Evolutionary conservation across 768 basidiomycete genomes (phyloP).

Genomic region (Rubroboletus pulcherrimus): DNA sequence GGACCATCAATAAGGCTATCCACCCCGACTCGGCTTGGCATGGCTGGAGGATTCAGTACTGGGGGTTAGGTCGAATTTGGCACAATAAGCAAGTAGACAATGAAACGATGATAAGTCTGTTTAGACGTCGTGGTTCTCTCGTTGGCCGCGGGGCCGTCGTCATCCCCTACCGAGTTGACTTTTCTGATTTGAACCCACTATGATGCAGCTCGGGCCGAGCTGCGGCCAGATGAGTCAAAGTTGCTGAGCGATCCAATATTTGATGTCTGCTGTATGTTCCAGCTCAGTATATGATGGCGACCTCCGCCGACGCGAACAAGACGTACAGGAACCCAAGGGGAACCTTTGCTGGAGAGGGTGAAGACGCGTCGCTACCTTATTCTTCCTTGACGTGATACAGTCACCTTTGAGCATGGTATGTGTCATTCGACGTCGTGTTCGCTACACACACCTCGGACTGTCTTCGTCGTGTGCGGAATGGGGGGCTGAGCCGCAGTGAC

Average conservation of each 20-base stretch:
- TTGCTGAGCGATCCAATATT: neutral
- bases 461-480: neutral
- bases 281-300: neutral
- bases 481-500: neutral
- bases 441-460: neutral
- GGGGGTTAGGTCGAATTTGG: slow-evolving; percentile 3
- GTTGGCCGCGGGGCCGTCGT: neutral
- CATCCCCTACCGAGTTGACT: neutral
- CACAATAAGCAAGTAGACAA: neutral
- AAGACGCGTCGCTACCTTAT: neutral
- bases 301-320: neutral
- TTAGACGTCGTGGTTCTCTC: neutral
- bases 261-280: neutral
- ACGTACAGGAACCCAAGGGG: neutral
- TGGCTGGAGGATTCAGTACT: neutral
- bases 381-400: neutral
- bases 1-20: slow-evolving; percentile 1
- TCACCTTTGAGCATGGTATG: neutral
- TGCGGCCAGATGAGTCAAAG: neutral
- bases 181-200: neutral
- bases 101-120: neutral
- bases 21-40: slow-evolving; percentile 4
- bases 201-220: neutral
- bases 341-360: neutral
- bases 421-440: neutral